Base-by-base conservation (phyloP, 1,284 basidiomycete genomes). In the Cryptococcus deneoformans region DNA sequence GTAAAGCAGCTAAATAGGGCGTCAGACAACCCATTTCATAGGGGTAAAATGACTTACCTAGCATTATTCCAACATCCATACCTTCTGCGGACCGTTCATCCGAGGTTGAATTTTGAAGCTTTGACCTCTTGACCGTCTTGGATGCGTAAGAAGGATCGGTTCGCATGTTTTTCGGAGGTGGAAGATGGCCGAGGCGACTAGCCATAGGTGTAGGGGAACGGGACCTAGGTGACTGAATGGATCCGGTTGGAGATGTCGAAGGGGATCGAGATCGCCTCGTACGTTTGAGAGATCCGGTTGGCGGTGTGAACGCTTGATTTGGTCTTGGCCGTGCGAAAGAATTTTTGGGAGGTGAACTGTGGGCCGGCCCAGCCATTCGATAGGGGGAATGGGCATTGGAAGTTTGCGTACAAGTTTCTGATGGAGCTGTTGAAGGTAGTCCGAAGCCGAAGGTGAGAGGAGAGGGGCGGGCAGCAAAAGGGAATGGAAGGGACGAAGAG, bases 371-470 rank as follows among this genome's bases (percentile, higher is more conserved):
- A 20, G 20, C 20, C 20, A 20, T 20, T 20, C 20, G 20, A 20
- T 50, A 45, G 6, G 54, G 54, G 14, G 60, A 44, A 20, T n/a
- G 24, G 43, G 43, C 43, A 20, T 14, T 20, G 43, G 10, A 14
- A 14, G 24, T n/a, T 14, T 20, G 43, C 1, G 50, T 39, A n/a
- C 52, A 34, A 24, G 52, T 34, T 1, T 64, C 50, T 6, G 61
- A 58, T 3, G 62, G 57, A 11, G 53, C 43, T 1, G 64, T 39
- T 11, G 62, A 20, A 61, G 9, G 65, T 49, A 24, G 64, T 39
- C 69, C 72, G 50, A 76, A 76, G 6, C 69, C 70, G 49, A 73
- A 76, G 12, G 65, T 61, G 3, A 76, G 64, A 12, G 71, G 68
- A 10, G 71, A 71, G 34, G 70, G 67, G 3, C 68, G 65, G 9